Base-by-base conservation (phyloP, 2,329 filamentous ascomycete species). In the Claviceps fusiformis region DNA sequence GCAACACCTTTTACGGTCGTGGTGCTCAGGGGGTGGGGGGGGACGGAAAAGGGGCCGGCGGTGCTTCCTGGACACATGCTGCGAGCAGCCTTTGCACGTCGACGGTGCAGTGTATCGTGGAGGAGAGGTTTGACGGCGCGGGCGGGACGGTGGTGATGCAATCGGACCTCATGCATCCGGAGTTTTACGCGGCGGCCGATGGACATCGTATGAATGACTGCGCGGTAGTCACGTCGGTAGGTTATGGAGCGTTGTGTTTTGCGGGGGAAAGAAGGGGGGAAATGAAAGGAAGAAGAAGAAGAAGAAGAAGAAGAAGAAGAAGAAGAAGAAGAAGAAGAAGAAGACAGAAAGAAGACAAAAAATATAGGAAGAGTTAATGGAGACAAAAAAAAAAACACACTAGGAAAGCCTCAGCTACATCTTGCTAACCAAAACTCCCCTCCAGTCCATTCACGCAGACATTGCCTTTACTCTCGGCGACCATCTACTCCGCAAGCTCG, bases 401-500 rank as follows among this genome's bases (percentile, higher is more conserved):
- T 2, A 39, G 15, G 11, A n/a, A n/a, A n/a, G n/a, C n/a, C n/a
- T n/a, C 5, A n/a, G 15, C 5, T 2, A 41, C 5, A 41, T 45
- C 9, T 45, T 19, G 41, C 43, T 45, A 9, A 19, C n/a, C 41
- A n/a, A 7, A 7, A 19, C 19, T 11, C 43, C 8, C 17, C 24
- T 31, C 4, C 24, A 60, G 59, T 60, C 57, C 2, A 59, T 60
- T 19, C 62, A 85, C 57, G 81, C 79, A 17, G 83, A 86, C 58
- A 83, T 85, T 68, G 80, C 78, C 2, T 76, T 80, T 67, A 86
- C 83, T 2, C 69, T 85, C 17, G 77, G 75, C 52, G 74, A 81
- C 59, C 85, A 86, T 46, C 58, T 83, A 33, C 85, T 83, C 71
- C 82, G 81, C 68, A 72, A 85, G 61, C 67, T 83, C 33, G 75